phyloP scores from a whole-genome alignment of 2,329 filamentous ascomycete genomes.

The Iodosphaeria phyllophila region DNA sequence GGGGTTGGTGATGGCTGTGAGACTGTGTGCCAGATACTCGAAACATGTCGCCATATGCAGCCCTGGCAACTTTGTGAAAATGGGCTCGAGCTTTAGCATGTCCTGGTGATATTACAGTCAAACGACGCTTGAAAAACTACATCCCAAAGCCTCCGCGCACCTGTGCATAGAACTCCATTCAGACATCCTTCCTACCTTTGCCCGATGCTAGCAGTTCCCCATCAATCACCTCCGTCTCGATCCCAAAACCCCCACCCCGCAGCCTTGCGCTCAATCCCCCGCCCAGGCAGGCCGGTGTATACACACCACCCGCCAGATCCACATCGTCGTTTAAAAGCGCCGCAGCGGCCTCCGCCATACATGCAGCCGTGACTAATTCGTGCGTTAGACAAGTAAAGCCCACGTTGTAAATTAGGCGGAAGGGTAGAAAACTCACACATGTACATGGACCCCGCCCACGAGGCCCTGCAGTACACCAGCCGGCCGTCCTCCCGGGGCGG shows the following conservation, averaged over 20 bases:
- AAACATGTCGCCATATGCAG: no score
- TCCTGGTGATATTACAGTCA: no score
- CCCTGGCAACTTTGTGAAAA: no score
- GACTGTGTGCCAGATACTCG: no score
- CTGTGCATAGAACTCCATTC: no score
- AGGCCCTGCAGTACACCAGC: constrained; percentile 34
- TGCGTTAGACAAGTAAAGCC: background rate
- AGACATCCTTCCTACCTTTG: constrained; percentile 1
- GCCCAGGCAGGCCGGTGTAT: constrained; percentile 55
- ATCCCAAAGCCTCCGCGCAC: no score
- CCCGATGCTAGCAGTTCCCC: constrained; percentile 2
- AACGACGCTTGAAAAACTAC: no score
- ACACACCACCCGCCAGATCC: constrained; percentile 43
- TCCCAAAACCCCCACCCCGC: constrained; percentile 39
- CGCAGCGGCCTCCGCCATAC: constrained; percentile 44
- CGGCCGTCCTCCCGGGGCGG: constrained; percentile 16
- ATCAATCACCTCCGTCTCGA: constrained; percentile 32
- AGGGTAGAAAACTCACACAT: constrained; percentile 27
- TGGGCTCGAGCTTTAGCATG: no score
- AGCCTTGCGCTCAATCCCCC: constrained; percentile 46
- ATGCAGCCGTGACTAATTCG: constrained; percentile 46
- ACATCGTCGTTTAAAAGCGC: constrained; percentile 45
- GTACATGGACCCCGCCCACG: constrained; percentile 45
- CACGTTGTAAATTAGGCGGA: background rate
- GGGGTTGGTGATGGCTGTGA: no score